These are phyloP conservation scores for Apophysomyces elegans DNA, from an alignment of 371 early-diverging fungal species.

Conservation along the genomic window DNA sequence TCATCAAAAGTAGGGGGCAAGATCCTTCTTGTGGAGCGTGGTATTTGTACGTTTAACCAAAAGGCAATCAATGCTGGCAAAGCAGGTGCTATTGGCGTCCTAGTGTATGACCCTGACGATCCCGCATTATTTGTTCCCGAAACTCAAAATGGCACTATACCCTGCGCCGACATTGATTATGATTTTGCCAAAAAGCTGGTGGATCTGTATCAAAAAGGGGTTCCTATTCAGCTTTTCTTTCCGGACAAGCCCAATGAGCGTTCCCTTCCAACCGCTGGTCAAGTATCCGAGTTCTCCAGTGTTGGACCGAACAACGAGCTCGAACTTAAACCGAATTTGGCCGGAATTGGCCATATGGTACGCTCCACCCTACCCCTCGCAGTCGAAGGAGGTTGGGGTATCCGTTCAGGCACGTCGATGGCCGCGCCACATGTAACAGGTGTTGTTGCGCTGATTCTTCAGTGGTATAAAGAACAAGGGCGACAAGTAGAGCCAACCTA, in stretches of 20 bases:
- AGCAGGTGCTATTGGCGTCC: constrained; percentile 54
- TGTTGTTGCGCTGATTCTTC: constrained; percentile 62
- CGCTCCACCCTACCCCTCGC: constrained; percentile 65
- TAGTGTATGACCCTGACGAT: constrained; percentile 47
- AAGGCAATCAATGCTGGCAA: constrained; percentile 42
- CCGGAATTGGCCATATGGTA: constrained; percentile 73
- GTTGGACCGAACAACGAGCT: constrained; percentile 49
- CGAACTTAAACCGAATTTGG: constrained; percentile 58
- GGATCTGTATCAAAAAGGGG: not conserved
- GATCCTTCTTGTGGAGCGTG: constrained; percentile 55
- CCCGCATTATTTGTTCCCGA: constrained; percentile 19
- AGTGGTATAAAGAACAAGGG: constrained; percentile 33
- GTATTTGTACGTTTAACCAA: constrained; percentile 53
- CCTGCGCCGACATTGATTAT: constrained; percentile 44
- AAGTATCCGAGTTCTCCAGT: constrained; percentile 56
- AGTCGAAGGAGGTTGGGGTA: constrained; percentile 51
- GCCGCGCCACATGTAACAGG: constrained; percentile 81
- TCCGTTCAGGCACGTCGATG: constrained; percentile 70
- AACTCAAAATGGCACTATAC: constrained; percentile 28
- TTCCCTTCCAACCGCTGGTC: constrained; percentile 35
- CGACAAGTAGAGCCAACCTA: constrained; percentile 10
- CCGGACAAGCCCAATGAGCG: not conserved
- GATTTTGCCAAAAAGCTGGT: constrained; percentile 27
- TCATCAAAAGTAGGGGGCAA: constrained; percentile 27
- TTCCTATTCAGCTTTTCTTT: constrained; percentile 12